Conservation (phyloP, 2,329 filamentous ascomycete genomes). For the Fusarium cicatricum region DNA sequence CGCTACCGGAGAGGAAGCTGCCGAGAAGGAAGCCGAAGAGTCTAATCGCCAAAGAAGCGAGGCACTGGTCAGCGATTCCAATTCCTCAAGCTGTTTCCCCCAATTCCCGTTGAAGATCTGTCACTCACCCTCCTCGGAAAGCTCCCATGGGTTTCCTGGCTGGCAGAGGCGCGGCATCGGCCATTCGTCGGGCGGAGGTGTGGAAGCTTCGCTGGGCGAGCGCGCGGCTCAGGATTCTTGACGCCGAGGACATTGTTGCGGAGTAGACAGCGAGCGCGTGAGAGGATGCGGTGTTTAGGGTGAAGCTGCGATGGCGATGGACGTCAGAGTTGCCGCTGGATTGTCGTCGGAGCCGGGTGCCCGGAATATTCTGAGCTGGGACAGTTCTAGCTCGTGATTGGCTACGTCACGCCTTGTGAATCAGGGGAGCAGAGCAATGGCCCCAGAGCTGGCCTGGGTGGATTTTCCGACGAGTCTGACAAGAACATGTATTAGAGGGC, state of each 20-base stretch:
- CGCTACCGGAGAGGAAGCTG: conserved; percentile 77
- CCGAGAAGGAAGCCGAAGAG: conserved; percentile 93
- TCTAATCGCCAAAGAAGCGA: conserved; percentile 54
- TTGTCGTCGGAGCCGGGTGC: conserved; percentile 30
- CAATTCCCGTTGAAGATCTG: not conserved
- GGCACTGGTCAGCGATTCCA: conserved; percentile 13
- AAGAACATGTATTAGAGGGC: too few species aligned
- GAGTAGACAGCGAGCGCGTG: conserved; percentile 2
- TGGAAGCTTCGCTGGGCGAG: conserved; percentile 55
- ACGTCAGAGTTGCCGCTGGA: conserved; percentile 31
- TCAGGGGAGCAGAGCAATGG: not conserved
- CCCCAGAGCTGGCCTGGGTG: conserved; percentile 20
- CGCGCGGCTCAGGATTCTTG: conserved; percentile 55
- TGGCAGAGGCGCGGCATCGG: conserved; percentile 58
- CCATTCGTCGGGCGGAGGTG: conserved; percentile 58
- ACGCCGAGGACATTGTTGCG: conserved; percentile 52
- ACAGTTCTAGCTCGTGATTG: conserved; percentile 38
- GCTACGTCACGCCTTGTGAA: conserved; percentile 30
- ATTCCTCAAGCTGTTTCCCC: not conserved
- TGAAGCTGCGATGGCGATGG: conserved; percentile 31
- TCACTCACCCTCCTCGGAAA: conserved; percentile 67
- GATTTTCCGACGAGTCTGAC: conserved; percentile 31
- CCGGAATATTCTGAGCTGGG: conserved; percentile 42
- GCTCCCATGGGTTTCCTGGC: conserved; percentile 66
- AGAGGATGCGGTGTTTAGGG: conserved; percentile 25